These are phyloP conservation scores for Sphagnum magellanicum DNA, from an alignment of 228 moss, liverwort and hornwort genomes.

Conservation along the genomic window DNA sequence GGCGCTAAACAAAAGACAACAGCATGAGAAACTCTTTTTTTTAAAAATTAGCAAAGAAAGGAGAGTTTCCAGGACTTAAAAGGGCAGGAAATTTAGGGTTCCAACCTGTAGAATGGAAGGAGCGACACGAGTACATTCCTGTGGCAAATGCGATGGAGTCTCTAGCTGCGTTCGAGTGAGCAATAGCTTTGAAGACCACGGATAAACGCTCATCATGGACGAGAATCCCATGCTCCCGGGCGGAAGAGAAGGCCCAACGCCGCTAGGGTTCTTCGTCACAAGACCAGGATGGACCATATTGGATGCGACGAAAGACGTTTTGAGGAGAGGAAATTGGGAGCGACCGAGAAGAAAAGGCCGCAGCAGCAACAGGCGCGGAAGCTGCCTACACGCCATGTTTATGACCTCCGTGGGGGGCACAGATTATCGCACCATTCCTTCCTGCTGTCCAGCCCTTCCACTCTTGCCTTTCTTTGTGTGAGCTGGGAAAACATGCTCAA, in stretches of 20 bases:
- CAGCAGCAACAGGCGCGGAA: constrained; percentile 35
- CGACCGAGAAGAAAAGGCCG: constrained; percentile 11
- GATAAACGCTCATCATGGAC: constrained; percentile 15
- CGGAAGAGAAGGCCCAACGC: constrained; percentile 2
- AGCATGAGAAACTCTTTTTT: too few species aligned
- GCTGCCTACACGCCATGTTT: constrained; percentile 35
- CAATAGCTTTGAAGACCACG: constrained; percentile 21
- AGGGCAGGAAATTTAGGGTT: background rate
- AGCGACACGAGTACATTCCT: constrained; percentile 4
- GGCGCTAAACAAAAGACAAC: too few species aligned
- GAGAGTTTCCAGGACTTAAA: constrained; percentile 3
- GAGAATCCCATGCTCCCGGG: constrained; percentile 19
- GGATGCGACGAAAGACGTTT: constrained; percentile 7
- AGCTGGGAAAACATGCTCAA: too few species aligned
- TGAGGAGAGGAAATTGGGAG: constrained; percentile 7
- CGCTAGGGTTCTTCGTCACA: constrained; percentile 4
- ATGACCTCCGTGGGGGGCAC: too few species aligned
- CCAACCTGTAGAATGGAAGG: background rate
- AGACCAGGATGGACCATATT: background rate
- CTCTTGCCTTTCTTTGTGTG: too few species aligned
- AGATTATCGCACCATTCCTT: too few species aligned
- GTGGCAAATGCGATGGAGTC: constrained; percentile 10
- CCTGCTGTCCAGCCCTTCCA: too few species aligned
- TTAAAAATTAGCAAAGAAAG: too few species aligned
- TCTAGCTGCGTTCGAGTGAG: constrained; percentile 11